A percentile compares a stretch with the other conserved stretches of the same genome.
Evolutionary conservation across 371 early-diverging fungal species (phyloP).

Genomic region (Mucor velutinosus): DNA sequence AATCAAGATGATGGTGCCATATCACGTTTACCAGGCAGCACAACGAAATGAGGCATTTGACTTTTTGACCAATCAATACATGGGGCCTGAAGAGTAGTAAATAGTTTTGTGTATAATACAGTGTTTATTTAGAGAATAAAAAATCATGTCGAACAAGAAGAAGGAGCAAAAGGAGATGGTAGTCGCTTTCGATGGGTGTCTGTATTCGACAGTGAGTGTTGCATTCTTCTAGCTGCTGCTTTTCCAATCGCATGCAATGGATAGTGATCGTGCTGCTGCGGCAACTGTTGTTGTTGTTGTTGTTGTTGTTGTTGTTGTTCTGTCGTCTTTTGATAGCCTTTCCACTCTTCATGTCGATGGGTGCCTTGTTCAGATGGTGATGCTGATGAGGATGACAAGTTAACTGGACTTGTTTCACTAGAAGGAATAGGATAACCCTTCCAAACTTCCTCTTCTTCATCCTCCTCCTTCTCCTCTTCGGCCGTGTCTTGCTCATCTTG

Average conservation of each 20-base stretch:
- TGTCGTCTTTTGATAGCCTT: constrained; percentile 16
- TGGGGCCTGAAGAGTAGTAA: constrained; percentile 35
- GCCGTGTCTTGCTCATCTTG: constrained; percentile 26
- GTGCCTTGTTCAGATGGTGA: constrained; percentile 4
- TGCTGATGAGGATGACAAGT: neutral
- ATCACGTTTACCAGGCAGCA: constrained; percentile 53
- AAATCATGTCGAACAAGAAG: constrained; percentile 23
- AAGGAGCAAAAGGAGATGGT: constrained; percentile 15
- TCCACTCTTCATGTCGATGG: constrained; percentile 19
- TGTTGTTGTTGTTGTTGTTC: neutral
- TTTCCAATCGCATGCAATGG: constrained; percentile 19
- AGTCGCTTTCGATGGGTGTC: constrained; percentile 12
- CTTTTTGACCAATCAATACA: constrained; percentile 55
- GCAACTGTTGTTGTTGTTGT: neutral
- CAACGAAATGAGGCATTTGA: constrained; percentile 50
- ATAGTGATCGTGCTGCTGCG: neutral
- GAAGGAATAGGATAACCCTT: constrained; percentile 28
- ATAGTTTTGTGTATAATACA: too few relatives aligned
- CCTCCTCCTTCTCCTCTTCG: constrained; percentile 12
- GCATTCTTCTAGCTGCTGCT: constrained; percentile 19
- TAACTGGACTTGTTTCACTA: neutral
- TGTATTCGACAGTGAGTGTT: constrained; percentile 13
- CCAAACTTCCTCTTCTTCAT: constrained; percentile 27
- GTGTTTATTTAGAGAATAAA: neutral
- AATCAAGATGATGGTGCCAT: constrained; percentile 50